Base-by-base conservation (phyloP, 148 eudicot species). In the Cornus florida region DNA sequence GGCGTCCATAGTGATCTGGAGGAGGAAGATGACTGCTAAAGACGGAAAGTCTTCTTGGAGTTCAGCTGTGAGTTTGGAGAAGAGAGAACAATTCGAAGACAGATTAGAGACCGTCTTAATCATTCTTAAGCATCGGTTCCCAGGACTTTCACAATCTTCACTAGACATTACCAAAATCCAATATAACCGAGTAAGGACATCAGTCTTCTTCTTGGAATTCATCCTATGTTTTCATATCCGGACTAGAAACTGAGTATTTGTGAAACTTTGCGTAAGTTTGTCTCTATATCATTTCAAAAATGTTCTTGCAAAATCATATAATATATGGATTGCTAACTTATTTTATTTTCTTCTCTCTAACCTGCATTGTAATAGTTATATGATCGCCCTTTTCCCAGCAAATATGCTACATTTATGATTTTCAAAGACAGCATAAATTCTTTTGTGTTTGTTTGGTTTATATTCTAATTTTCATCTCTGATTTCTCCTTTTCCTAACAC, bases 1-100 rank as follows among this genome's bases (percentile, higher is more conserved):
- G 82, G 97, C 97, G 43, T 92, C 94, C 0, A 82, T 89, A 41
- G 89, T 92, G 83, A 92, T 92, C 8, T 92, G 94, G 97, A 85
- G 75, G 83, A 84, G 97, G 72, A 92, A 92, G 67, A 87, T 90
- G 92, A 81, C 67, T 57, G 77, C 79, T 76, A 92, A 89, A 82
- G 94, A 92, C 68, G 80, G 82, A 7, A 92, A 90, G 75, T 88
- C 90, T 8, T 60, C 88, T 33, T 92, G 97, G 97, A 90, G 94
- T 70, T 89, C 94, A 35, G 82, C 85, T 24, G 90, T 90, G 69
- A 92, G 94, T 82, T 69, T 89, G 72, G 97, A 90, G 85, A 92
- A 90, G 82, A 87, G 97, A 80, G 97, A 90, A 79, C 84, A 81
- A 59, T 88, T 92, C 67, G 97, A 90, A 84, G 97, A 92, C 39